phyloP scores from a whole-genome alignment of 768 basidiomycete genomes.

The Leccinellum luteum region DNA sequence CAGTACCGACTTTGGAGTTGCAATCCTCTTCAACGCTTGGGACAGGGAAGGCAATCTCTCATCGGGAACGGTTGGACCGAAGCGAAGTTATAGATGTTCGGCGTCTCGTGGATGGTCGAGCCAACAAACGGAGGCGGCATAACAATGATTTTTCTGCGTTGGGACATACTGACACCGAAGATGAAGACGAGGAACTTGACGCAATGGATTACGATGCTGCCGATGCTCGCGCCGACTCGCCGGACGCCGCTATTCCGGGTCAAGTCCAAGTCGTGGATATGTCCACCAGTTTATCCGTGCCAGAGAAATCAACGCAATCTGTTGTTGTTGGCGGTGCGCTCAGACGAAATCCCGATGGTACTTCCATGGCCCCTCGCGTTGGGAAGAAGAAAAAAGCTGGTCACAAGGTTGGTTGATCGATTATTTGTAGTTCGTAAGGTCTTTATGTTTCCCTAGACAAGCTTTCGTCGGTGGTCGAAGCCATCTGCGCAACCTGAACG shows the following conservation, averaged over 20 bases:
- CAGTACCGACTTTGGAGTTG: constrained; percentile 56
- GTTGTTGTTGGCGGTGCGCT: constrained; percentile 64
- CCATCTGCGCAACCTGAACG: constrained; percentile 29
- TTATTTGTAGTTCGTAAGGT: constrained; percentile 3
- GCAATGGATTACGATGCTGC: constrained; percentile 23
- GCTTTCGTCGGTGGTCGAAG: constrained; percentile 53
- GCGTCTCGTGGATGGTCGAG: constrained; percentile 46
- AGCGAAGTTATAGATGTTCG: constrained; percentile 59
- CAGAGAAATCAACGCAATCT: constrained; percentile 14
- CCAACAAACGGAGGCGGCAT: constrained; percentile 49
- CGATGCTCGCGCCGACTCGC: constrained; percentile 12
- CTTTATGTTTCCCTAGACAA: constrained; percentile 26
- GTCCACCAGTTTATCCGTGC: constrained; percentile 8
- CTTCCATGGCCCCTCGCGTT: constrained; percentile 45
- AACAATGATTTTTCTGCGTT: constrained; percentile 24
- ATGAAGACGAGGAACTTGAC: constrained; percentile 35
- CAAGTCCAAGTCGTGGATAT: constrained; percentile 16
- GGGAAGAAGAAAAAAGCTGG: constrained; percentile 42
- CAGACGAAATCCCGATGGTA: constrained; percentile 64
- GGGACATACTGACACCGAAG: constrained; percentile 26
- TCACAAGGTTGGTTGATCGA: constrained; percentile 41
- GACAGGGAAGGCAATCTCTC: constrained; percentile 61
- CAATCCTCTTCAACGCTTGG: constrained; percentile 85
- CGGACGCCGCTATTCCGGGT: background rate
- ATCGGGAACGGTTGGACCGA: constrained; percentile 56